Evolutionary conservation across 352 stramenopile species (phyloP).

Genomic region (Halophytophthora batemanensis): DNA sequence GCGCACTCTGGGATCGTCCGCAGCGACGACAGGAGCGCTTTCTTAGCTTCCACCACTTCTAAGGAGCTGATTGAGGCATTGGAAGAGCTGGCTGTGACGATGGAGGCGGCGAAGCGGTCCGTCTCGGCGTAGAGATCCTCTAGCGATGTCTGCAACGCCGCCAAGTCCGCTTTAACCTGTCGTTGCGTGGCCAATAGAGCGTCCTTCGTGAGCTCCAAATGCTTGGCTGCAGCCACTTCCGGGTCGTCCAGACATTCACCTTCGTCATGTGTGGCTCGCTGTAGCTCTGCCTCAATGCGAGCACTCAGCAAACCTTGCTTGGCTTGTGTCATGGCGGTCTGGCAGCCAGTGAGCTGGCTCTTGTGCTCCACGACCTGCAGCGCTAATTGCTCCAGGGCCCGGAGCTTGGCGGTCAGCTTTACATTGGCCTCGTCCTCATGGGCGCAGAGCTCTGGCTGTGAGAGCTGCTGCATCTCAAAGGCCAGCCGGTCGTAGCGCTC

Average conservation of each 20-base stretch:
- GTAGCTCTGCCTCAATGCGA: slow-evolving; percentile 42
- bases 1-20: slow-evolving; percentile 42
- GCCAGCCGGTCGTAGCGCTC: slow-evolving; percentile 66
- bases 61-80: slow-evolving; percentile 12
- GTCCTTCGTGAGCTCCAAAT: slow-evolving; percentile 41
- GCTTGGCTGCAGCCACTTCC: slow-evolving; percentile 8
- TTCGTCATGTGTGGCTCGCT: slow-evolving; percentile 21
- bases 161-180: slow-evolving; percentile 39
- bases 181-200: slow-evolving; percentile 44
- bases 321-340: slow-evolving; percentile 31
- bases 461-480: slow-evolving; percentile 62
- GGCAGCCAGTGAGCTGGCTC: slow-evolving; percentile 21
- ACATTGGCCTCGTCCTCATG: slow-evolving; percentile 51
- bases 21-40: slow-evolving; percentile 15
- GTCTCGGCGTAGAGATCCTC: slow-evolving; percentile 43
- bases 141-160: slow-evolving; percentile 45
- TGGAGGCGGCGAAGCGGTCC: slow-evolving; percentile 32
- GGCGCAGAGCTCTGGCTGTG: slow-evolving; percentile 35
- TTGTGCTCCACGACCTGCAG: slow-evolving; percentile 43
- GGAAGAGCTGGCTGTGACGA: slow-evolving; percentile 15
- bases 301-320: slow-evolving; percentile 48
- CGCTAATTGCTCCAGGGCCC: slow-evolving; percentile 31
- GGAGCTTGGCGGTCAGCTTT: slow-evolving; percentile 42
- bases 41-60: slow-evolving; percentile 19
- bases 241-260: not conserved